phyloP scores from a whole-genome alignment of 192 early-diverging fungal species.

The Oehlia diaphana region DNA sequence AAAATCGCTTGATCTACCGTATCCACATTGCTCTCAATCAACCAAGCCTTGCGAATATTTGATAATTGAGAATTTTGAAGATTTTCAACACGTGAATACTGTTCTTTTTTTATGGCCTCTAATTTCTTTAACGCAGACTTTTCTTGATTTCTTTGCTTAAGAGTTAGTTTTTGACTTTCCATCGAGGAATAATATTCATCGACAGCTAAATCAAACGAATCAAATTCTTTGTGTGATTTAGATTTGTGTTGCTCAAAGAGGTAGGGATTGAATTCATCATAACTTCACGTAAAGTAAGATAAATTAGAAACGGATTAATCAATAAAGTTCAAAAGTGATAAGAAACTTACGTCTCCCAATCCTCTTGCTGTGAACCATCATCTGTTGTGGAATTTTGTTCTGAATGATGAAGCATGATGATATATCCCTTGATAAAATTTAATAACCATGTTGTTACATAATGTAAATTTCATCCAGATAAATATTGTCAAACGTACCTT shows the following conservation, averaged over 20 bases:
- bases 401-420: slow-evolving; percentile 52
- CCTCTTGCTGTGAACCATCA: slow-evolving; percentile 33
- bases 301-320: background rate
- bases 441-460: background rate
- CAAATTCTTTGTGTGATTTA: slow-evolving; percentile 58
- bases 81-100: slow-evolving; percentile 74
- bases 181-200: slow-evolving; percentile 93
- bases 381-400: slow-evolving; percentile 39
- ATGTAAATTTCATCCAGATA: background rate
- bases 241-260: slow-evolving; percentile 63
- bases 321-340: background rate
- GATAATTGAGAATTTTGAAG: slow-evolving; percentile 70
- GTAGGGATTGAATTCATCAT: slow-evolving; percentile 75
- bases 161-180: slow-evolving; percentile 79
- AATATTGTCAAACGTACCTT: slow-evolving; percentile 25
- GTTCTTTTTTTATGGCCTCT: slow-evolving; percentile 75
- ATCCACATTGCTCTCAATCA: slow-evolving; percentile 84
- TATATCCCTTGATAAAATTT: slow-evolving; percentile 54
- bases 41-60: slow-evolving; percentile 72
- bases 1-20: slow-evolving; percentile 86
- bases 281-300: slow-evolving; percentile 33
- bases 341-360: background rate
- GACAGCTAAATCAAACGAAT: slow-evolving; percentile 79
- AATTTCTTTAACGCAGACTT: slow-evolving; percentile 78
- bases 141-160: slow-evolving; percentile 74